phyloP scores from a whole-genome alignment of 1,139 yeast species.

The Blastobotrys raffinosifermentans region DNA sequence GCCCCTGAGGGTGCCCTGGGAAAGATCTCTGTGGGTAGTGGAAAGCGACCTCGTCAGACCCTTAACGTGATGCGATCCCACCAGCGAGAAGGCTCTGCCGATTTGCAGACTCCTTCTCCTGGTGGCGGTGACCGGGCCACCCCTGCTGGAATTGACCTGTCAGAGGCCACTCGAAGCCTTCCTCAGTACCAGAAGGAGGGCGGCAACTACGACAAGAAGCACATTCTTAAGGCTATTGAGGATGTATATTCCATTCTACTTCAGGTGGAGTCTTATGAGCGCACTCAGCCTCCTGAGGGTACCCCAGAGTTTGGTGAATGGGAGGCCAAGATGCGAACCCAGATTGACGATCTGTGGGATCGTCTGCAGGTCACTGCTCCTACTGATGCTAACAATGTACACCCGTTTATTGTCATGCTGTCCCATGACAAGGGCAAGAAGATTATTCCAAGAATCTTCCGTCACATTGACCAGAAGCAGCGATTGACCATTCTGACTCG shows the following conservation, averaged over 20 bases:
- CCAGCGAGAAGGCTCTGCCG: constrained; percentile 21
- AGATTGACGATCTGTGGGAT: constrained; percentile 56
- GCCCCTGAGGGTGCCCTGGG: constrained; percentile 90
- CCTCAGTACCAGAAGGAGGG: background rate
- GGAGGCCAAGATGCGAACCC: constrained; percentile 28
- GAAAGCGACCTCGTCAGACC: constrained; percentile 86
- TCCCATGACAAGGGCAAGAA: constrained; percentile 86
- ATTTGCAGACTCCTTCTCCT: constrained; percentile 23
- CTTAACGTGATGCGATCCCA: constrained; percentile 50
- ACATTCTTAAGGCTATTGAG: constrained; percentile 47
- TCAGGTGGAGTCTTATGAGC: constrained; percentile 75
- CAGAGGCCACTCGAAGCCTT: constrained; percentile 6
- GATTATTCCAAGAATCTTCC: constrained; percentile 80
- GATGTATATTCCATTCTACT: constrained; percentile 71
- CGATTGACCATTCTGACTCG: constrained; percentile 73
- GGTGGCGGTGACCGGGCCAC: background rate
- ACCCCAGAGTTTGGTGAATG: constrained; percentile 36
- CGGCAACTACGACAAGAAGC: constrained; percentile 7
- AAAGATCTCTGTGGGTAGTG: constrained; percentile 72
- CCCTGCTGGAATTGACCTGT: constrained; percentile 5
- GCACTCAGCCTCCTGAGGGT: constrained; percentile 40
- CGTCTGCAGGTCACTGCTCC: constrained; percentile 62
- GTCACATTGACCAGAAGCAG: constrained; percentile 73
- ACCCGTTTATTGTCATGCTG: constrained; percentile 81
- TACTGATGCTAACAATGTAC: constrained; percentile 41